Evolutionary conservation across 1,139 yeast genomes (phyloP).

Genomic region (Hansenula sp.): DNA sequence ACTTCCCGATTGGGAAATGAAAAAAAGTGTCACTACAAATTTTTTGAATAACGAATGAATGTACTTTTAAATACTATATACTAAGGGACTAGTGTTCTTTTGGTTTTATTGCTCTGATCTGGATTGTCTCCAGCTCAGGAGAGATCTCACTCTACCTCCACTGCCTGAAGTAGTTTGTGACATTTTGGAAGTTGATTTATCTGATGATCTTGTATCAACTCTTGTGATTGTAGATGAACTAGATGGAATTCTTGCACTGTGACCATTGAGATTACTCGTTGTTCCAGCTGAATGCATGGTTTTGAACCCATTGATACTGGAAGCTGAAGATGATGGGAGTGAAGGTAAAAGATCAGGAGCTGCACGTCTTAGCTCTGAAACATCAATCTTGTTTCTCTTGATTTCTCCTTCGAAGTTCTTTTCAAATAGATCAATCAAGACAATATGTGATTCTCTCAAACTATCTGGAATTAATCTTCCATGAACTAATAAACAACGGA

Average conservation of each 20-base stretch:
- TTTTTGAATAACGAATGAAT: too few species aligned
- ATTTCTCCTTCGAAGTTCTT: constrained; percentile 72
- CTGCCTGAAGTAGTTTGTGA: constrained; percentile 14
- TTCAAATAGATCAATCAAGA: constrained; percentile 58
- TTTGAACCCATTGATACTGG: constrained; percentile 9
- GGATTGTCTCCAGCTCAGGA: constrained; percentile 44
- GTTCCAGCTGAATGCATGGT: constrained; percentile 6
- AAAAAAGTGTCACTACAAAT: too few species aligned
- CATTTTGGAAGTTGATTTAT: constrained; percentile 12
- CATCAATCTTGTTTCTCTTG: constrained; percentile 23
- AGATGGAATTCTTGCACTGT: constrained; percentile 11
- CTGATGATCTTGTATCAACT: constrained; percentile 23
- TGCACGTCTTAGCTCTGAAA: constrained; percentile 18
- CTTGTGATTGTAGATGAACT: constrained; percentile 11
- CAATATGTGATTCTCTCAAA: constrained; percentile 60
- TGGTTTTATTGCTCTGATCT: constrained; percentile 8
- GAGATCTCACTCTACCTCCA: constrained; percentile 33
- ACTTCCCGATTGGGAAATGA: constrained; percentile 1
- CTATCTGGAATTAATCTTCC: constrained; percentile 57
- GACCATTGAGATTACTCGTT: constrained; percentile 7
- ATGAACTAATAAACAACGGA: constrained; percentile 66
- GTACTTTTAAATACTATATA: too few species aligned
- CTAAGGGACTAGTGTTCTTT: too few species aligned
- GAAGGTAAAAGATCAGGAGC: constrained; percentile 7
- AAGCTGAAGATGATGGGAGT: constrained; percentile 2